These are phyloP conservation scores for Yarrowia sp. DNA, from an alignment of 805 yeast genomes.

Conservation along the genomic window DNA sequence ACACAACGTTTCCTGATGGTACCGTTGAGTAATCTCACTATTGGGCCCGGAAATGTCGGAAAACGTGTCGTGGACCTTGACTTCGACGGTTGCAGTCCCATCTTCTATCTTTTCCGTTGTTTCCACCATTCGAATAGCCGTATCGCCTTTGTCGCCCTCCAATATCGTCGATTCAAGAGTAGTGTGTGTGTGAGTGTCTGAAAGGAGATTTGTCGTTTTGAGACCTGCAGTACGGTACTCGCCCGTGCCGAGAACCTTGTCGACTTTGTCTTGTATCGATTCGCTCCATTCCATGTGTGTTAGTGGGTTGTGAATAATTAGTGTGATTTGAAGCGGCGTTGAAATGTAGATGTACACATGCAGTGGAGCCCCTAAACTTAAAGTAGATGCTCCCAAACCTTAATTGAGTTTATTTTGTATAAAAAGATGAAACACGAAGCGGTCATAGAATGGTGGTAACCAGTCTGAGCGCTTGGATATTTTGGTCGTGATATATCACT, in stretches of 20 bases:
- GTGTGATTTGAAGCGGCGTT: not conserved
- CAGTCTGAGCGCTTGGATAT: too few species aligned
- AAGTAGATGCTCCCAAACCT: not conserved
- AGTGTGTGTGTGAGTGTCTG: too few species aligned
- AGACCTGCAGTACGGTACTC: too few species aligned
- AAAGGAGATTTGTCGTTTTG: not conserved
- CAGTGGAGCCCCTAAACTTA: too few species aligned
- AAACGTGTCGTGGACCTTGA: not conserved
- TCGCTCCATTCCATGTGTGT: slow-evolving; percentile 1
- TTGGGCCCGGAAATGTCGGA: not conserved
- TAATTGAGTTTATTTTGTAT: not conserved
- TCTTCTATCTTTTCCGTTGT: not conserved
- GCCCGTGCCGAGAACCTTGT: not conserved
- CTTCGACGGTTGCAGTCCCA: not conserved
- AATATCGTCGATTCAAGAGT: too few species aligned
- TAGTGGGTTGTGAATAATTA: not conserved
- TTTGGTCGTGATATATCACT: too few species aligned
- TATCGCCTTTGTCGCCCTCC: not conserved
- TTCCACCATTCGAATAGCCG: not conserved
- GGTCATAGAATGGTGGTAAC: too few species aligned
- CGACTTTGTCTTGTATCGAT: not conserved
- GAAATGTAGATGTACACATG: too few species aligned
- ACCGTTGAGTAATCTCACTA: not conserved
- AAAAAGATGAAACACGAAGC: not conserved
- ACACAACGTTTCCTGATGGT: not conserved